These are phyloP conservation scores for Eutrema salsugineum DNA, from an alignment of 441 rosid species.

Conservation along the genomic window DNA sequence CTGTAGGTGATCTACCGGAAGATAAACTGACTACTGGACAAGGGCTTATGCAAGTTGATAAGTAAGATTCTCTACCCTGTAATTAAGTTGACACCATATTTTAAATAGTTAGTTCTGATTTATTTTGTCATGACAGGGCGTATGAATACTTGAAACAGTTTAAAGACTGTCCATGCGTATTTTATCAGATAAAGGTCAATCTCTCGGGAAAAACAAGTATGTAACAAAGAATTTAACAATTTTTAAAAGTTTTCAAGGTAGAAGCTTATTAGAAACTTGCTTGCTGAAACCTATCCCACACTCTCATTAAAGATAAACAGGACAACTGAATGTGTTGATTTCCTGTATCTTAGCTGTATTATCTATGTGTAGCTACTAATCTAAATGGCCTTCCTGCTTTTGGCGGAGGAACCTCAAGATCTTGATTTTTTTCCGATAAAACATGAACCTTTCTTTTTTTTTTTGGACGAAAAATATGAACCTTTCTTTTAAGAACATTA, in stretches of 20 bases:
- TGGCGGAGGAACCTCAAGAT: not conserved
- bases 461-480: not conserved
- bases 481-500: not conserved
- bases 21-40: slow-evolving; percentile 92
- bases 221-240: slow-evolving; percentile 23
- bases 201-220: slow-evolving; percentile 85
- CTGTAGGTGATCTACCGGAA: slow-evolving; percentile 67
- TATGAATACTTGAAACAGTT: slow-evolving; percentile 65
- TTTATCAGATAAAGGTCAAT: slow-evolving; percentile 71
- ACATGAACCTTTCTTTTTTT: not conserved
- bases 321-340: not conserved
- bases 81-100: slow-evolving; percentile 6
- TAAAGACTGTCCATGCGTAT: slow-evolving; percentile 54
- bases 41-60: slow-evolving; percentile 98
- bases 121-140: slow-evolving; percentile 59
- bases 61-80: slow-evolving; percentile 45
- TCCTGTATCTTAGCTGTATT: slow-evolving; percentile 1
- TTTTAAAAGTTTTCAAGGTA: slow-evolving; percentile 2
- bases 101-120: slow-evolving; percentile 22
- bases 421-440: not conserved
- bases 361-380: not conserved
- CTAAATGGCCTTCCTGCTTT: slow-evolving; percentile 2
- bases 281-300: slow-evolving; percentile 14
- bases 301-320: slow-evolving; percentile 2
- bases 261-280: not conserved